These are phyloP conservation scores for Sugiyamaella grinbergsii DNA, from an alignment of 1,139 yeast genomes.

Conservation along the genomic window DNA sequence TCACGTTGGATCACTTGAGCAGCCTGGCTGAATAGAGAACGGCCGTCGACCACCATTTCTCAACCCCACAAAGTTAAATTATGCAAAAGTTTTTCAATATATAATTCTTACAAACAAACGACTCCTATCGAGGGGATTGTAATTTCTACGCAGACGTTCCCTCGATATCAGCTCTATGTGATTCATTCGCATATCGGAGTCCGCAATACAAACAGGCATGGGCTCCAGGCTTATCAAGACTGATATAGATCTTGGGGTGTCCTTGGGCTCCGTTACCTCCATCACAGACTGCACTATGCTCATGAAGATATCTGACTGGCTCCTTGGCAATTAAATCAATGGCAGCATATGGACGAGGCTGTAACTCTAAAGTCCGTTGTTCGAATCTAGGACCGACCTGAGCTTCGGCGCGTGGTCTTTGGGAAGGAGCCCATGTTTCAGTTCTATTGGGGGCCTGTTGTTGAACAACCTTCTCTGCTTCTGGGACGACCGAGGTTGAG, in stretches of 20 bases:
- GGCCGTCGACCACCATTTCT: too few relatives aligned
- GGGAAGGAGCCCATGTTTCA: constrained; percentile 71
- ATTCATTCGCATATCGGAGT: constrained; percentile 29
- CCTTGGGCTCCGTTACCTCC: constrained; percentile 81
- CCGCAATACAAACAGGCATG: constrained; percentile 76
- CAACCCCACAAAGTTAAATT: too few relatives aligned
- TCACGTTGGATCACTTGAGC: too few relatives aligned
- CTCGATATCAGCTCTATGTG: constrained; percentile 19
- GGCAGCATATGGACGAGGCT: constrained; percentile 84
- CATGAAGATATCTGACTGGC: constrained; percentile 67
- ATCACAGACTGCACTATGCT: constrained; percentile 75
- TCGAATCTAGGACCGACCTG: constrained; percentile 68
- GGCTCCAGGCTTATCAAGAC: constrained; percentile 73
- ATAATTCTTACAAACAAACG: constrained; percentile 4
- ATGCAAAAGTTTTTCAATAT: constrained; percentile 4
- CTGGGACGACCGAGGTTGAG: constrained; percentile 17
- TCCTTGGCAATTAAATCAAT: constrained; percentile 77
- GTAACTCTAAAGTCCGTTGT: constrained; percentile 63
- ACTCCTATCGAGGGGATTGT: too few relatives aligned
- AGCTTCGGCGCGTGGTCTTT: constrained; percentile 62
- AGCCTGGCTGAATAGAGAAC: too few relatives aligned
- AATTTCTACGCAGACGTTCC: constrained; percentile 4
- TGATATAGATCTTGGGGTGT: constrained; percentile 82
- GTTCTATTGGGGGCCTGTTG: constrained; percentile 77
- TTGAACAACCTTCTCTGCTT: constrained; percentile 24